Evolutionary conservation across 2,329 filamentous ascomycete genomes (phyloP).

Genomic region (Colletotrichum sp.): DNA sequence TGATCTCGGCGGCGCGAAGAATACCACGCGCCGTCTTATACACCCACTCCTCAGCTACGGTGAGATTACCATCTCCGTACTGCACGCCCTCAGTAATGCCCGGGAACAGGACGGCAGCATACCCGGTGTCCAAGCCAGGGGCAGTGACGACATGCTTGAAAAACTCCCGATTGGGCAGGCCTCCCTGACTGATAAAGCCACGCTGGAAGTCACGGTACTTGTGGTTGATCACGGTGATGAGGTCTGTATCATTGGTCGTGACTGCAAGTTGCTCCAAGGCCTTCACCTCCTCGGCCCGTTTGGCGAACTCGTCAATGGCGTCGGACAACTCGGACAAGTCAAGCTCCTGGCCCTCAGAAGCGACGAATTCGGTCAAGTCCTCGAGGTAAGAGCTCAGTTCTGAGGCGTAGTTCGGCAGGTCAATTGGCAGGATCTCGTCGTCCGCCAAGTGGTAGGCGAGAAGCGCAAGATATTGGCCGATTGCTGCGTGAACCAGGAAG

Average conservation of each 20-base stretch:
- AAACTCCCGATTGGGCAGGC: conserved; percentile 49
- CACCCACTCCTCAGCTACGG: conserved; percentile 38
- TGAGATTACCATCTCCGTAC: conserved; percentile 48
- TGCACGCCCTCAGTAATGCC: conserved; percentile 73
- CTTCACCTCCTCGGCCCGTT: conserved; percentile 34
- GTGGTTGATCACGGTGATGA: conserved; percentile 45
- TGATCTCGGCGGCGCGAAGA: conserved; percentile 36
- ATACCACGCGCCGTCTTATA: conserved; percentile 38
- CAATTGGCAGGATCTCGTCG: conserved; percentile 42
- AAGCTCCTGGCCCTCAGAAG: conserved; percentile 35
- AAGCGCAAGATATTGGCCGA: conserved; percentile 52
- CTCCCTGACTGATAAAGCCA: conserved; percentile 52
- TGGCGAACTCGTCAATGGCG: conserved; percentile 42
- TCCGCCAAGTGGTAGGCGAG: conserved; percentile 43
- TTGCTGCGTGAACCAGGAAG: conserved; percentile 64
- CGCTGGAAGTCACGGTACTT: conserved; percentile 55
- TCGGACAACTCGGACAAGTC: conserved; percentile 41
- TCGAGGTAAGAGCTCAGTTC: conserved; percentile 43
- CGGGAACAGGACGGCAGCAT: conserved; percentile 47
- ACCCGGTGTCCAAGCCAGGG: conserved; percentile 52
- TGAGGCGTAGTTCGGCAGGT: conserved; percentile 44
- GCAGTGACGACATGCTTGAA: conserved; percentile 53
- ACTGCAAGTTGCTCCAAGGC: conserved; percentile 35
- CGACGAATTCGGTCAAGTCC: conserved; percentile 37
- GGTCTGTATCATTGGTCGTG: conserved; percentile 27